phyloP scores from a whole-genome alignment of 495 filamentous ascomycete species.

The Hamigera avellanea region DNA sequence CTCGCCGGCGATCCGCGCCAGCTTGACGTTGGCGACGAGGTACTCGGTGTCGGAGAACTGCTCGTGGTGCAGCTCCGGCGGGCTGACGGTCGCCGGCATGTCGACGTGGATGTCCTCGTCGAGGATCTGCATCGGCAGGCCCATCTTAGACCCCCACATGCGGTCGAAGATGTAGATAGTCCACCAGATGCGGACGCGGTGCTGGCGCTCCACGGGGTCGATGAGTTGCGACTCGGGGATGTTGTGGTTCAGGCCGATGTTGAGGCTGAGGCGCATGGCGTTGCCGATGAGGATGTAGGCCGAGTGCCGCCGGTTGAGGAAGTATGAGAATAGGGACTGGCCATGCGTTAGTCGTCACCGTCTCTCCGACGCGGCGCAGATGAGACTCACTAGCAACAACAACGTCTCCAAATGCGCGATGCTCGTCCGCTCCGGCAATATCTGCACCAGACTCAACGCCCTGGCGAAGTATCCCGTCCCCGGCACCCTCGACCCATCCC shows the following conservation, averaged over 20 bases:
- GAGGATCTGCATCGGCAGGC: conserved; percentile 31
- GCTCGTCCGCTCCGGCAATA: conserved; percentile 29
- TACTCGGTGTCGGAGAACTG: conserved; percentile 30
- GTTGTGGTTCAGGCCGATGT: conserved; percentile 35
- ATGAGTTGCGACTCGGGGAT: conserved; percentile 35
- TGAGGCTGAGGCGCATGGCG: conserved; percentile 30
- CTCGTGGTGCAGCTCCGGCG: conserved; percentile 24
- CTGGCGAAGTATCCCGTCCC: conserved; percentile 34
- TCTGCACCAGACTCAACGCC: conserved; percentile 28
- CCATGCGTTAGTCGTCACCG: background rate
- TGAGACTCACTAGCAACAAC: conserved; percentile 21
- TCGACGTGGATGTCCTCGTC: conserved; percentile 38
- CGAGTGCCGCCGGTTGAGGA: conserved; percentile 33
- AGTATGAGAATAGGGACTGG: conserved; percentile 33
- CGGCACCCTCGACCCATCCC: conserved; percentile 20
- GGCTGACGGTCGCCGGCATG: conserved; percentile 25
- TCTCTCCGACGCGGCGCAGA: background rate
- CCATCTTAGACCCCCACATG: conserved; percentile 37
- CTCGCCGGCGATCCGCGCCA: conserved; percentile 31
- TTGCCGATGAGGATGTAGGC: conserved; percentile 30
- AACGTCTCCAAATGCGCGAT: conserved; percentile 32
- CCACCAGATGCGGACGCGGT: conserved; percentile 36
- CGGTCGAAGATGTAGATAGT: conserved; percentile 38
- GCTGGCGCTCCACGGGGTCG: conserved; percentile 30
- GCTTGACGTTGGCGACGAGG: conserved; percentile 29